These are phyloP conservation scores for Polyplosphaeria fusca DNA, from an alignment of 495 filamentous ascomycete species.

Conservation along the genomic window DNA sequence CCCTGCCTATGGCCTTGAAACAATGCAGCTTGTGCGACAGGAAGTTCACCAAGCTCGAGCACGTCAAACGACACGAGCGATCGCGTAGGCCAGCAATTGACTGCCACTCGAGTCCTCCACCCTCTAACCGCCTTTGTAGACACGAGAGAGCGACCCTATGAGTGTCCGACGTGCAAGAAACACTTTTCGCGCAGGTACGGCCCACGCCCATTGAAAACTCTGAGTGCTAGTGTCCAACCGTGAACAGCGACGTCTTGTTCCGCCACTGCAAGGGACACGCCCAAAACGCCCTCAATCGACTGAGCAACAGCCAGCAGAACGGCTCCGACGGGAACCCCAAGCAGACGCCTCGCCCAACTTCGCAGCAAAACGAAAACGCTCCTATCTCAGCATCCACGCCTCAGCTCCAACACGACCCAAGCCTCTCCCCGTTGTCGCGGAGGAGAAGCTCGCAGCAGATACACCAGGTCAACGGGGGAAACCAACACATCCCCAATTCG, in stretches of 20 bases:
- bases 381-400: slow-evolving; percentile 10
- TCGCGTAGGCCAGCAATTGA: slow-evolving; percentile 45
- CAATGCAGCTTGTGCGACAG: slow-evolving; percentile 53
- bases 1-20: slow-evolving; percentile 44
- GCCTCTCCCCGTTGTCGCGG: slow-evolving; percentile 21
- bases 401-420: slow-evolving; percentile 21
- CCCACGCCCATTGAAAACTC: slow-evolving; percentile 11
- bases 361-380: slow-evolving; percentile 5
- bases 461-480: slow-evolving; percentile 11
- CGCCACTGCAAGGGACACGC: slow-evolving; percentile 53
- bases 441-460: slow-evolving; percentile 26
- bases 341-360: slow-evolving; percentile 13
- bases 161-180: slow-evolving; percentile 53
- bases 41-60: slow-evolving; percentile 55
- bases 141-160: slow-evolving; percentile 54
- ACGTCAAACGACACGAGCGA: slow-evolving; percentile 55
- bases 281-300: slow-evolving; percentile 35
- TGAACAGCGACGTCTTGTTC: slow-evolving; percentile 51
- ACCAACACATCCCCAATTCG: background rate
- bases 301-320: slow-evolving; percentile 28
- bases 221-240: slow-evolving; percentile 9
- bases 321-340: slow-evolving; percentile 2
- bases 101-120: background rate
- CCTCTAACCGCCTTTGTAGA: slow-evolving; percentile 39
- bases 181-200: slow-evolving; percentile 54